Evolutionary conservation across 2,329 filamentous ascomycete species (phyloP), one percentile per base, ranked within the genome.

Genomic region (Myriosclerotinia scirpicola): DNA sequence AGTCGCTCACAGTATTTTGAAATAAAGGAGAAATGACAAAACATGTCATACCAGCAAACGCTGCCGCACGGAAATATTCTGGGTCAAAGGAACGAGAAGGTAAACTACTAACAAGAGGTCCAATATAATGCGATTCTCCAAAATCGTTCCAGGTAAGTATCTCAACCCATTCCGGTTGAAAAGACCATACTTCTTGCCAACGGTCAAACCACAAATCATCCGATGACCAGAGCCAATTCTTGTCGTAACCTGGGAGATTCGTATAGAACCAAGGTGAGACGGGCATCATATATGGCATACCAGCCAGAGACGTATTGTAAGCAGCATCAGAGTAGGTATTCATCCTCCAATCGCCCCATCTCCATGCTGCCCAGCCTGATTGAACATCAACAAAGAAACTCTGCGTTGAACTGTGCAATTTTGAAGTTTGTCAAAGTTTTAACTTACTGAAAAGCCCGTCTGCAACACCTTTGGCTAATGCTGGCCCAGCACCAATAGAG

Each of bases 151-250:
- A 78, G n/a, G 79, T 80, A 30, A 81, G 68, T 67, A 80, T 78
- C 70, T 69, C 77, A 22, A 84, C 78, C 22, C 79, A 80, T 42
- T 79, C 76, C 0, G 83, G 81, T 52, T 79, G 71, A 26, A 81
- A 69, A 2, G 76, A 71, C 30, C 81, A 69, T 1, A 80, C 77
- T 63, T 83, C 76, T 46, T 80, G 75, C 85, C 85, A 87, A 5
- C 85, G 82, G 56, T 84, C 78, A 69, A 80, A 81, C 85, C 86
- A 89, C 17, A 88, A 75, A 54, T 81, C 78, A 68, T 87, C 85
- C 20, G 83, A 82, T 8, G 80, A 85, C 79, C 83, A 88, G 9
- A 86, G 76, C 48, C 48, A 52, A 15, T 52, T 52, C 22, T 52
- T 52, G 48, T 52, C 22, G 22, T 26, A 68, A n/a, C 66, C 68